These are phyloP conservation scores for Aegilops sharonensis DNA, from an alignment of 176 grass and related monocot genomes.

Conservation along the genomic window DNA sequence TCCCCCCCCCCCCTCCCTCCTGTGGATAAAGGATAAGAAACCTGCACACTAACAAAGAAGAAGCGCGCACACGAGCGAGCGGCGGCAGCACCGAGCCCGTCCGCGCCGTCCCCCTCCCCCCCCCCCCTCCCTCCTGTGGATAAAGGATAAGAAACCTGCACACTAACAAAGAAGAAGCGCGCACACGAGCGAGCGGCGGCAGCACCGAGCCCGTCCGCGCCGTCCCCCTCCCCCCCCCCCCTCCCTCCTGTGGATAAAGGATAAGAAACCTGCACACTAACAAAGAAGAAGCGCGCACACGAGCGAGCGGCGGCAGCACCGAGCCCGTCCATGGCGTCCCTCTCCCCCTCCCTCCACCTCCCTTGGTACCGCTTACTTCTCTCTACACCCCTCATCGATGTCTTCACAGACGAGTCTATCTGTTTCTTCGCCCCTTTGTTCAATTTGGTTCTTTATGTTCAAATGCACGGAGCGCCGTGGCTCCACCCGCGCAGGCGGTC, in stretches of 20 bases:
- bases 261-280: constrained; percentile 29
- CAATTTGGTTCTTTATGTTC: background rate
- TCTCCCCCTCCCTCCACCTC: constrained; percentile 50
- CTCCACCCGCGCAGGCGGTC: background rate
- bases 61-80: too few relatives aligned
- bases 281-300: background rate
- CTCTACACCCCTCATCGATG: background rate
- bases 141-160: too few relatives aligned
- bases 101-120: too few relatives aligned
- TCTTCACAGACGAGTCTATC: background rate
- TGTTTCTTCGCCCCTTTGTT: background rate
- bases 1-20: too few relatives aligned
- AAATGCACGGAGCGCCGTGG: background rate
- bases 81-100: too few relatives aligned
- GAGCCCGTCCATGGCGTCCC: constrained; percentile 53
- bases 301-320: constrained; percentile 25
- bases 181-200: too few relatives aligned
- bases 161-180: too few relatives aligned
- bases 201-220: too few relatives aligned
- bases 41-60: too few relatives aligned
- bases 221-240: too few relatives aligned
- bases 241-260: constrained; percentile 22
- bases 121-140: too few relatives aligned
- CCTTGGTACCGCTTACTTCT: constrained; percentile 34
- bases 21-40: too few relatives aligned